Percentiles rank a stretch among this genome's conserved stretches.
phyloP scores from a whole-genome alignment of 108 stramenopile genomes.

The Skeletonema grethae region DNA sequence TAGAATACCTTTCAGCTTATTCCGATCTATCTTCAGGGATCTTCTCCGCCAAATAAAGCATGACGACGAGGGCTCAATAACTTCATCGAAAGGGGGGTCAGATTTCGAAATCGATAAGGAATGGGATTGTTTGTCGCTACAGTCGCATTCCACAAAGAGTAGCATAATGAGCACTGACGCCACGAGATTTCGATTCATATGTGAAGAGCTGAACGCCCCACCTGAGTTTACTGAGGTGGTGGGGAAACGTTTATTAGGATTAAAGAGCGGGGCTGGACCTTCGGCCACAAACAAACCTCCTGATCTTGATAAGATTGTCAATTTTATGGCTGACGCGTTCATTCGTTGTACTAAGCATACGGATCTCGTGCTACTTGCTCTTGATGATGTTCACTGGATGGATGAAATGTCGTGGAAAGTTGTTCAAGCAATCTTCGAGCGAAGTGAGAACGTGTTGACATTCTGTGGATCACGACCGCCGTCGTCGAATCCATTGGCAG shows the following conservation, averaged over 20 bases:
- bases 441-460: slow-evolving; percentile 54
- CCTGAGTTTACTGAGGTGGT: slow-evolving; percentile 65
- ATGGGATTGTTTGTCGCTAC: slow-evolving; percentile 49
- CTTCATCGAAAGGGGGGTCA: background rate
- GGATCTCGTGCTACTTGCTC: slow-evolving; percentile 58
- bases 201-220: slow-evolving; percentile 61
- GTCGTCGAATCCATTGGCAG: slow-evolving; percentile 28
- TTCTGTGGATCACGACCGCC: slow-evolving; percentile 53
- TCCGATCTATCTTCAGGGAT: slow-evolving; percentile 60
- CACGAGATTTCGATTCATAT: slow-evolving; percentile 47
- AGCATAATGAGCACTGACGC: slow-evolving; percentile 33
- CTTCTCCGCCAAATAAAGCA: slow-evolving; percentile 39
- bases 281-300: slow-evolving; percentile 16
- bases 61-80: slow-evolving; percentile 31
- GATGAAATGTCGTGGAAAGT: slow-evolving; percentile 76
- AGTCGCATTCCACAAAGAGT: slow-evolving; percentile 40
- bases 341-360: slow-evolving; percentile 51
- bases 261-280: slow-evolving; percentile 11
- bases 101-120: slow-evolving; percentile 29
- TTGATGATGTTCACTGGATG: slow-evolving; percentile 70
- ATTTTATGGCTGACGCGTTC: slow-evolving; percentile 67
- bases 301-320: slow-evolving; percentile 48
- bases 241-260: slow-evolving; percentile 36
- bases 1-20: slow-evolving; percentile 64
- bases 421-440: slow-evolving; percentile 49